Evolutionary conservation across 805 yeast species (phyloP), one percentile per base, ranked within the genome.

Genomic region (Starmerella stigmatis): DNA sequence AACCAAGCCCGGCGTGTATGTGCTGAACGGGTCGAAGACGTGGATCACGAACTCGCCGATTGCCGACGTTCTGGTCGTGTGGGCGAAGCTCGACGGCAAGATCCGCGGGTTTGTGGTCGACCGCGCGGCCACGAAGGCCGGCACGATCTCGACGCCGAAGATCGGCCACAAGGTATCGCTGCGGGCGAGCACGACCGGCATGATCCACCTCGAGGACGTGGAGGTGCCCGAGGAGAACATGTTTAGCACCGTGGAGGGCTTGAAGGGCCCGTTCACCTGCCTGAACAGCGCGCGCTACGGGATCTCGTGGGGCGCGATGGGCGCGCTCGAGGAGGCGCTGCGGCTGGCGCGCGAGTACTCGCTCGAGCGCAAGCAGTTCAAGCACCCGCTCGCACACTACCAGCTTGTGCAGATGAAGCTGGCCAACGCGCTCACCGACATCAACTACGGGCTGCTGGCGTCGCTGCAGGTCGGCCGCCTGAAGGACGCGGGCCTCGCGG

Each of bases 41-140:
- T 67, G 72, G 72, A 67, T 67, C 60, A 67, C 71, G 40, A 67
- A 68, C 58, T 60, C 72, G 3, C 72, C 72, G n/a, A 66, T 67
- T 48, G 72, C 72, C 23, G 72, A 67, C 41, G 53, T 68, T 9
- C 41, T 64, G 25, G 55, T 68, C 3, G 67, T 67, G 11, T 67
- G 72, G 71, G 72, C 69, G 33, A 68, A 67, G 49, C 60, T 67
- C 6, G 69, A 67, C 50, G 72, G 70, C 23, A 58, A 51, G 44
- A 62, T 67, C 39, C 64, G 71, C 17, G 72, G 72, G 2, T 67
- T 67, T 47, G 47, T 68, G n/a, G 58, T 67, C 20, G 72, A 67
- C 47, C 60, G 72, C 38, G 47, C 49, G 23, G 54, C 49, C 37
- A 63, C 62, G 16, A 54, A 55, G 29, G 52, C 48, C 8, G 60